A percentile compares a stretch with the other conserved stretches of the same genome.
Evolutionary conservation across 805 yeast genomes (phyloP).

Genomic region (Candida piceae): DNA sequence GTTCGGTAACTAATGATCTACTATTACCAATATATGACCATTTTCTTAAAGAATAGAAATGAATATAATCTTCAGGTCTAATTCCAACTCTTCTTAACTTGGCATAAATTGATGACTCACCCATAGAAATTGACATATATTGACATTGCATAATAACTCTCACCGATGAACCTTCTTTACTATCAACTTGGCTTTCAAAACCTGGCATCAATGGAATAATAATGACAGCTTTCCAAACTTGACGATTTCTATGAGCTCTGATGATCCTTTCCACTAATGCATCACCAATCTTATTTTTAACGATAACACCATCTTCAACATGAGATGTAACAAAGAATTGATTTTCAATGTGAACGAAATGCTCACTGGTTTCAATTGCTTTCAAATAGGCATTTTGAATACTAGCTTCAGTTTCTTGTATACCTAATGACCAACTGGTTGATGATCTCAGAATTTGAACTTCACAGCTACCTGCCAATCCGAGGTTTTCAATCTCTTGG

Average conservation of each 20-base stretch:
- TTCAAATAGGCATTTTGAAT: constrained; percentile 91
- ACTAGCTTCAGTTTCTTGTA: constrained; percentile 78
- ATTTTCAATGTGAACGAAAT: constrained; percentile 90
- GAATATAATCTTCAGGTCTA: constrained; percentile 85
- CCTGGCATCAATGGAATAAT: constrained; percentile 98
- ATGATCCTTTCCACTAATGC: constrained; percentile 96
- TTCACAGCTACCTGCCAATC: constrained; percentile 82
- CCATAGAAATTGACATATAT: constrained; percentile 87
- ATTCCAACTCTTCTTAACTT: constrained; percentile 75
- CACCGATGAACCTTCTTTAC: constrained; percentile 90
- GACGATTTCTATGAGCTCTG: constrained; percentile 73
- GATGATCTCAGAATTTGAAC: constrained; percentile 86
- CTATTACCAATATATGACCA: constrained; percentile 90
- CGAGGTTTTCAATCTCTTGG: constrained; percentile 59
- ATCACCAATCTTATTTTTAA: constrained; percentile 88
- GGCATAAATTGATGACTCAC: constrained; percentile 81
- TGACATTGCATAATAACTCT: constrained; percentile 96
- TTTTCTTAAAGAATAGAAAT: constrained; percentile 85
- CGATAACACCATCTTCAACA: constrained; percentile 73
- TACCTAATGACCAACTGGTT: constrained; percentile 89
- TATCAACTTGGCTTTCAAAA: constrained; percentile 87
- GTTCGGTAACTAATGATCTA: constrained; percentile 76
- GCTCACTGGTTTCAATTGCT: constrained; percentile 86
- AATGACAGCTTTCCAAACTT: constrained; percentile 84
- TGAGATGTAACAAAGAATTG: constrained; percentile 94